Conservation (phyloP, 129 eudicot species). For the Flaveria trinervia region DNA sequence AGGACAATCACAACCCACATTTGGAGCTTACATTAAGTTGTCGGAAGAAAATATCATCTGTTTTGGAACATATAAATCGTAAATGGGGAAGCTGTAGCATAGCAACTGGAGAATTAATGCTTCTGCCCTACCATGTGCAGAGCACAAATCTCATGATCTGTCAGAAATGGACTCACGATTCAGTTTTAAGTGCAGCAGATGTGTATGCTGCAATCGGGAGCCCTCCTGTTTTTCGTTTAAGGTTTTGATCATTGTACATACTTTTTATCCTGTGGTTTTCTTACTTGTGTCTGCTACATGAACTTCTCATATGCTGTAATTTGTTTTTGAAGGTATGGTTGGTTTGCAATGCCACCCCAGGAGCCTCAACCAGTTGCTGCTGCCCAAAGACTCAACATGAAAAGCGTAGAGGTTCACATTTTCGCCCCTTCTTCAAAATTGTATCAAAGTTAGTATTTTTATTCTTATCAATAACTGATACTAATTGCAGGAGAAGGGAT, state of each 20-base stretch:
- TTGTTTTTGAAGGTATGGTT: conserved; percentile 59
- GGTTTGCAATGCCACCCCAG: conserved; percentile 47
- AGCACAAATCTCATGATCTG: conserved; percentile 39
- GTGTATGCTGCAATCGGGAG: conserved; percentile 68
- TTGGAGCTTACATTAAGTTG: conserved; percentile 72
- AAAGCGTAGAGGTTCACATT: conserved; percentile 26
- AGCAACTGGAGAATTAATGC: conserved; percentile 71
- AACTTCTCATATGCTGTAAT: conserved; percentile 17
- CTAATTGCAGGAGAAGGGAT: conserved; percentile 41
- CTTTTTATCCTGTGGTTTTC: conserved; percentile 17
- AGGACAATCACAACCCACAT: conserved; percentile 47
- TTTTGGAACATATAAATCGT: conserved; percentile 78
- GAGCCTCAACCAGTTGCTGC: conserved; percentile 28
- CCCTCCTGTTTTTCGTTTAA: conserved; percentile 78
- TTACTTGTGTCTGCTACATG: conserved; percentile 16
- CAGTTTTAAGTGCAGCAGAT: conserved; percentile 76
- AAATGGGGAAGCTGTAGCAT: conserved; percentile 84
- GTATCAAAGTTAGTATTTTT: not conserved
- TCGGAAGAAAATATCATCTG: conserved; percentile 86
- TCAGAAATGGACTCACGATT: conserved; percentile 76
- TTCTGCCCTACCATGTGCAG: conserved; percentile 58
- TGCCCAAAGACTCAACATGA: conserved; percentile 29
- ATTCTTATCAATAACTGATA: not conserved
- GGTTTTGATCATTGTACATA: conserved; percentile 45
- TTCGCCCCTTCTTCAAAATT: not conserved